Percentiles rank a stretch among this genome's conserved stretches.
Conservation (phyloP, 2,329 filamentous ascomycete species). For the Sordariomycetes sp. region DNA sequence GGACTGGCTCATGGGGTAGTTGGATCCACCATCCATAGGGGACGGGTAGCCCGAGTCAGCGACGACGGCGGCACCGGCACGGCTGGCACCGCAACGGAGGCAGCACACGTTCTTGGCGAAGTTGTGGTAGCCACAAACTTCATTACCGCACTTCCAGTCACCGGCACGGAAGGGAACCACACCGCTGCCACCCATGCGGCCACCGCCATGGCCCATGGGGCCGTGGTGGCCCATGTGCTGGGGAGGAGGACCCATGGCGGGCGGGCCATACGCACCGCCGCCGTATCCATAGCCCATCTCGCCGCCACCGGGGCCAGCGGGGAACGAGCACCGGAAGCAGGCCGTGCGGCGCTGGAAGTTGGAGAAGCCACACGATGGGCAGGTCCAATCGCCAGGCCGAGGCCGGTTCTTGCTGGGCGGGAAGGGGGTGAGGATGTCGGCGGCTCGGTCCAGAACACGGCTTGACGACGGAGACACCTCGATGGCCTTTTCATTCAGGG, state of each 20-base stretch:
- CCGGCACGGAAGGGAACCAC: constrained; percentile 95
- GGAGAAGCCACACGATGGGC: constrained; percentile 95
- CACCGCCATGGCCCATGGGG: constrained; percentile 34
- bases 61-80: constrained; percentile 85
- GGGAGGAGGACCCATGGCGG: constrained; percentile 66
- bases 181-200: constrained; percentile 67
- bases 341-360: constrained; percentile 98
- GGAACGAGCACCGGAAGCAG: constrained; percentile 98
- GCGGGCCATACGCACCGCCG: constrained; percentile 51
- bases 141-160: constrained; percentile 97
- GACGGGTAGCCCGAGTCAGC: constrained; percentile 87
- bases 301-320: constrained; percentile 73
- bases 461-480: constrained; percentile 97
- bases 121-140: constrained; percentile 97
- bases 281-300: constrained; percentile 50
- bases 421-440: constrained; percentile 93
- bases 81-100: constrained; percentile 87
- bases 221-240: constrained; percentile 54
- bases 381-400: constrained; percentile 96
- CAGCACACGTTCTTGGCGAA: constrained; percentile 99
- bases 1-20: constrained; percentile 66
- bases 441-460: constrained; percentile 86
- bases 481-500: constrained; percentile 96
- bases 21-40: constrained; percentile 73
- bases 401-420: constrained; percentile 97